Base-by-base conservation (phyloP, 2,329 filamentous ascomycete species). In the Tolypocladium cylindrosporum region DNA sequence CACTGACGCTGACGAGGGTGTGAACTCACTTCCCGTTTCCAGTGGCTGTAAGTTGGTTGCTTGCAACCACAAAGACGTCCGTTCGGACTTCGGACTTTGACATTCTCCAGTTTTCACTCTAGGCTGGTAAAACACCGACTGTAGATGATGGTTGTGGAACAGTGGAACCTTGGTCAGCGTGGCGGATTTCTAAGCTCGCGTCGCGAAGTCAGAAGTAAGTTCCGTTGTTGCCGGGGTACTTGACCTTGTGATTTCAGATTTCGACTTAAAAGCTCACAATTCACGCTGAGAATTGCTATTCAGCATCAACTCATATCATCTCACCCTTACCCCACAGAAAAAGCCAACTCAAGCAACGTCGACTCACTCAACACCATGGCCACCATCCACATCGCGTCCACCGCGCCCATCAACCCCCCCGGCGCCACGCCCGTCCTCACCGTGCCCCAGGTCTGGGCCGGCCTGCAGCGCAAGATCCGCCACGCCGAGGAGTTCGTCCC, bases 401-500 rank as follows among this genome's bases (percentile, higher is more conserved):
- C 67, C 0, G 65, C 67, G 4, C 68, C 67, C 55, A 63, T 67
- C 61, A 71, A 71, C 63, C 66, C 61, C 64, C 45, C 45, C 24
- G 45, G 45, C 27, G 45, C 45, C 4, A 19, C 45, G 13, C 45
- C 45, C 9, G 31, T 59, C 52, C 61, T 69, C 14, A 67, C 62
- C 19, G 41, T 48, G 11, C 50, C 60, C 6, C 65, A 70, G 55
- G 62, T 70, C 58, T 71, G 67, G 67, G 60, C 59, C 40, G 66
- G 67, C 53, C 66, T 71, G 40, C 56, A 61, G 27, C 63, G 61
- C 61, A 70, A 71, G 53, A 62, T 70, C 55, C 65, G 63, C 19
- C 63, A 63, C 58, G 64, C 66, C 16, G 55, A 65, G 11, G 61
- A 65, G n/a, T 70, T 71, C 48, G 68, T 71, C 8, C 64, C 64